Evolutionary conservation across 73 alveolate genomes (phyloP).

Genomic region (Strombidium stylifer): DNA sequence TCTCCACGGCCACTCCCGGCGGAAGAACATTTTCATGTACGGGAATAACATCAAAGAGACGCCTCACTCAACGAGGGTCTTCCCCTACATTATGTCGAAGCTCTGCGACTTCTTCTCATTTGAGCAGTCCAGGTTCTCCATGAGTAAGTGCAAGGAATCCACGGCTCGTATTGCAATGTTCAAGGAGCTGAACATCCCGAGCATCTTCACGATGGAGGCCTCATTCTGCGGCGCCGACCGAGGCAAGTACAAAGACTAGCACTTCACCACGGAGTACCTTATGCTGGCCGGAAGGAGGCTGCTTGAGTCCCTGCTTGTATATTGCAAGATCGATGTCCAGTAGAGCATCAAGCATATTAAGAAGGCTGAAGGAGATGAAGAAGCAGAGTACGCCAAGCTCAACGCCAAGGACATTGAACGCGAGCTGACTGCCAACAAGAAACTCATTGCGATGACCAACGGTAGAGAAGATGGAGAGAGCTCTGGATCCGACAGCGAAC

Average conservation of each 20-base stretch:
- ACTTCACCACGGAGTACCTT: slow-evolving; percentile 62
- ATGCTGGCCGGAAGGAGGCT: slow-evolving; percentile 79
- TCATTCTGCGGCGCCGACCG: slow-evolving; percentile 37
- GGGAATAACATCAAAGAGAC: slow-evolving; percentile 49
- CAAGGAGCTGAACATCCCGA: slow-evolving; percentile 31
- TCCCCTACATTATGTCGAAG: slow-evolving; percentile 33
- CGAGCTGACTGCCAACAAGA: slow-evolving; percentile 46
- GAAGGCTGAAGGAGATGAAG: slow-evolving; percentile 17
- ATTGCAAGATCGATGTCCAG: slow-evolving; percentile 20
- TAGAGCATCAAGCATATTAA: neutral
- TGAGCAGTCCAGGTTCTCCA: slow-evolving; percentile 40
- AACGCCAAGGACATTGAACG: slow-evolving; percentile 9
- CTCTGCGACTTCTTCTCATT: slow-evolving; percentile 37
- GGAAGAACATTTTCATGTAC: slow-evolving; percentile 83
- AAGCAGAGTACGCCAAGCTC: neutral
- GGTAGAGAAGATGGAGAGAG: slow-evolving; percentile 74
- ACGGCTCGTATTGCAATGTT: slow-evolving; percentile 50
- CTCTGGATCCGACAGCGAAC: slow-evolving; percentile 88
- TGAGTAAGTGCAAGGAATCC: slow-evolving; percentile 31
- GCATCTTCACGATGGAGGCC: slow-evolving; percentile 52
- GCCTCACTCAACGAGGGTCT: slow-evolving; percentile 20
- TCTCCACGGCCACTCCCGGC: slow-evolving; percentile 94
- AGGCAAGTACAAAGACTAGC: slow-evolving; percentile 38
- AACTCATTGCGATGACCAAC: slow-evolving; percentile 53
- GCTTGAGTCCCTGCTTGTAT: slow-evolving; percentile 62